A percentile compares a stretch with the other conserved stretches of the same genome.
phyloP scores from a whole-genome alignment of 257 asterid genomes.

The Lithospermum erythrorhizon region DNA sequence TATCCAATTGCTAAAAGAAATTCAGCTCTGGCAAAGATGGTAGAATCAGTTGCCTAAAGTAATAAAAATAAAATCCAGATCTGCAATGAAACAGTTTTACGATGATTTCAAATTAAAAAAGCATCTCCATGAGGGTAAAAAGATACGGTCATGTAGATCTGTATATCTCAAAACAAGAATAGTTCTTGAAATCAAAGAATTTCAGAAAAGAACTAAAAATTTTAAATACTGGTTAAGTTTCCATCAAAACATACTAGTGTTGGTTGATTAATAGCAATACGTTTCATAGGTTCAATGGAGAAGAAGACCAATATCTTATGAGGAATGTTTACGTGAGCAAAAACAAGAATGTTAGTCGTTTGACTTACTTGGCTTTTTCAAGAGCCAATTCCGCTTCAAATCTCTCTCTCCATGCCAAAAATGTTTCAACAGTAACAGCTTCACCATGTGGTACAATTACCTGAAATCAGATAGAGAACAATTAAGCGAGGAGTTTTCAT shows the following conservation, averaged over 20 bases:
- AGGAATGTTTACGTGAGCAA: background rate
- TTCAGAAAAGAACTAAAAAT: too few relatives aligned
- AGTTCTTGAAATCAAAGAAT: background rate
- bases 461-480: constrained; percentile 37
- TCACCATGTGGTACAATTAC: constrained; percentile 93
- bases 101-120: background rate
- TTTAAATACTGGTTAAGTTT: too few relatives aligned
- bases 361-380: constrained; percentile 91
- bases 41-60: background rate
- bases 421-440: constrained; percentile 83
- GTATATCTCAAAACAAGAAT: background rate
- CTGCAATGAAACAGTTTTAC: background rate
- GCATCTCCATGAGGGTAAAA: too few relatives aligned
- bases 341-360: constrained; percentile 4
- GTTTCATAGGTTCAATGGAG: too few relatives aligned
- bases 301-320: background rate
- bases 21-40: background rate
- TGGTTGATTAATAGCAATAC: too few relatives aligned
- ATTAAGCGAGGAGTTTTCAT: constrained; percentile 9
- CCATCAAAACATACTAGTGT: too few relatives aligned
- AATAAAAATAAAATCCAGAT: background rate
- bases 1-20: background rate
- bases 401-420: constrained; percentile 97
- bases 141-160: too few relatives aligned
- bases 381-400: constrained; percentile 97